These are phyloP conservation scores for Alternaria triticimaculans DNA, from an alignment of 2,329 filamentous ascomycete genomes.

Conservation along the genomic window DNA sequence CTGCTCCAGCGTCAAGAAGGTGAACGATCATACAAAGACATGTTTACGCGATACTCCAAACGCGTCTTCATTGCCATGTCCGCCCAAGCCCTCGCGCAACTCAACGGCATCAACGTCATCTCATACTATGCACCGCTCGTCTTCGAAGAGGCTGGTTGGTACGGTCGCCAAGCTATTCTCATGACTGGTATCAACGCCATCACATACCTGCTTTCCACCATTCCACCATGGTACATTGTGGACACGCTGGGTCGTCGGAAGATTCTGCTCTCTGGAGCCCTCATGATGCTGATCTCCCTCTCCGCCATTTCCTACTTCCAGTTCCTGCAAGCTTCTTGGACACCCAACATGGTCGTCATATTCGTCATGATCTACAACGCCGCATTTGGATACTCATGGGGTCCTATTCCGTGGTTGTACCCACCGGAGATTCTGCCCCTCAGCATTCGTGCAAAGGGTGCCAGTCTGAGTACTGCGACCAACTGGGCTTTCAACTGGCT, in stretches of 20 bases:
- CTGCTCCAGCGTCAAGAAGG: constrained; percentile 92
- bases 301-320: constrained; percentile 95
- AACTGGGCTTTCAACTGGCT: constrained; percentile 99
- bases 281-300: constrained; percentile 87
- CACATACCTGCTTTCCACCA: constrained; percentile 88
- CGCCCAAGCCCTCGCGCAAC: constrained; percentile 90
- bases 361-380: constrained; percentile 99
- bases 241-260: constrained; percentile 88
- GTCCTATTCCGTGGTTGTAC: constrained; percentile 97
- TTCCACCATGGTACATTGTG: constrained; percentile 96
- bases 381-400: constrained; percentile 96
- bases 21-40: constrained; percentile 87
- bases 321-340: constrained; percentile 79
- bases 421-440: constrained; percentile 98
- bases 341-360: constrained; percentile 83
- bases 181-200: constrained; percentile 98
- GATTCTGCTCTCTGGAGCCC: constrained; percentile 86
- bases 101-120: constrained; percentile 99
- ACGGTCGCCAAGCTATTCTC: constrained; percentile 85
- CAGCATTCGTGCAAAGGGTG: constrained; percentile 95
- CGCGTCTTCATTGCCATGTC: constrained; percentile 99
- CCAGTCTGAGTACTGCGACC: constrained; percentile 91
- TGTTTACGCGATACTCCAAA: constrained; percentile 91
- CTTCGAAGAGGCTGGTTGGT: constrained; percentile 96
- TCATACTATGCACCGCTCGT: constrained; percentile 98